phyloP scores from a whole-genome alignment of 1,284 basidiomycete genomes.

The Leucoagaricus sp. region DNA sequence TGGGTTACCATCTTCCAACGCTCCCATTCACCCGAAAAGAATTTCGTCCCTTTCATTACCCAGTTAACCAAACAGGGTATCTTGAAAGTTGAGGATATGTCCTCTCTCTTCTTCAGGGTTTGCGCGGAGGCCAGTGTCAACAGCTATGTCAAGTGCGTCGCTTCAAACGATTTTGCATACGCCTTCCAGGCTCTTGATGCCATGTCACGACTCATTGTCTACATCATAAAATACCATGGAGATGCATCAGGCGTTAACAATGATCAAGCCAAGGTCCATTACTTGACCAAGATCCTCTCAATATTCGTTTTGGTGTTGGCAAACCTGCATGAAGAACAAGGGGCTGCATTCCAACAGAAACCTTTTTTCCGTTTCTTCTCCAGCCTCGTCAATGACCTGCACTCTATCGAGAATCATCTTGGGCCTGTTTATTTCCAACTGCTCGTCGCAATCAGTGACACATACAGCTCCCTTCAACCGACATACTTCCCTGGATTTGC shows the following conservation, averaged over 20 bases:
- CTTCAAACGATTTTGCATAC: conserved; percentile 74
- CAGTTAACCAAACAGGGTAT: conserved; percentile 96
- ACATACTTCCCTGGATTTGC: conserved; percentile 97
- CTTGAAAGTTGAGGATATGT: conserved; percentile 94
- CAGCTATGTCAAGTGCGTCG: conserved; percentile 86
- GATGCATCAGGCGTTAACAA: conserved; percentile 88
- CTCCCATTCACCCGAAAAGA: conserved; percentile 88
- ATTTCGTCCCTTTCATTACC: conserved; percentile 97
- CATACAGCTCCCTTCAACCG: conserved; percentile 95
- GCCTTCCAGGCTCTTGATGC: conserved; percentile 95
- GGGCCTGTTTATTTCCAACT: conserved; percentile 89
- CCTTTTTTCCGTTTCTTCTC: conserved; percentile 99
- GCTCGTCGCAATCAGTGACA: conserved; percentile 91
- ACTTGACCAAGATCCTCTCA: conserved; percentile 96
- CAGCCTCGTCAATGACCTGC: conserved; percentile 90
- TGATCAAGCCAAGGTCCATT: conserved; percentile 94
- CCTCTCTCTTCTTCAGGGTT: conserved; percentile 97
- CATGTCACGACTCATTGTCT: conserved; percentile 92
- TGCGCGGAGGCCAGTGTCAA: conserved; percentile 95
- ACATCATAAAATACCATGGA: conserved; percentile 99
- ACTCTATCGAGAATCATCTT: conserved; percentile 81
- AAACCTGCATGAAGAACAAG: conserved; percentile 94
- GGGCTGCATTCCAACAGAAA: conserved; percentile 91
- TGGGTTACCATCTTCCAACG: conserved; percentile 97
- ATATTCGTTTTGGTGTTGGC: conserved; percentile 97